Evolutionary conservation across 177 flowering plant genomes (phyloP).

Genomic region (Vitis hybrid): DNA sequence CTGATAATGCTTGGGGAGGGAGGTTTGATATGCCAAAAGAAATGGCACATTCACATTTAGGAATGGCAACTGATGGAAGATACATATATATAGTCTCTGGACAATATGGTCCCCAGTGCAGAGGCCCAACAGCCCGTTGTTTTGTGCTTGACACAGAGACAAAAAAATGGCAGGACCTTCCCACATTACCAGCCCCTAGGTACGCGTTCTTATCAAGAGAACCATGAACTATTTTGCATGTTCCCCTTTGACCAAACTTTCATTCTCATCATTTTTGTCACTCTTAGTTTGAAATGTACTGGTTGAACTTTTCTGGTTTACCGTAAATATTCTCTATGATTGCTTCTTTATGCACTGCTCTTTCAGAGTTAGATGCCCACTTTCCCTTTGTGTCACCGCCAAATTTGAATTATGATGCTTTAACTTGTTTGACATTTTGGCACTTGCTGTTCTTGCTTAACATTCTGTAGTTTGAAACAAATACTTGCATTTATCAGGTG

Average conservation of each 20-base stretch:
- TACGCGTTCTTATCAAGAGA: conserved; percentile 22
- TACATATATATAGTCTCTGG: conserved; percentile 83
- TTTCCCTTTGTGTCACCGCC: no score
- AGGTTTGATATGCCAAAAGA: conserved; percentile 88
- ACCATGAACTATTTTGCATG: background rate
- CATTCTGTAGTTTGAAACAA: no score
- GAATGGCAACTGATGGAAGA: conserved; percentile 94
- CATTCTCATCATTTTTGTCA: no score
- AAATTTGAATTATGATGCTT: no score
- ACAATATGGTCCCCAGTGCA: conserved; percentile 95
- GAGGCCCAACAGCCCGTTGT: conserved; percentile 66
- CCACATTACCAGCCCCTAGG: conserved; percentile 87
- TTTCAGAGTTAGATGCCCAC: no score
- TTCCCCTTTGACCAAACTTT: background rate
- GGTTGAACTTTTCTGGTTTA: no score
- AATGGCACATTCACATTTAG: conserved; percentile 97
- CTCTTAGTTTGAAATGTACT: background rate
- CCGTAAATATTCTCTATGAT: no score
- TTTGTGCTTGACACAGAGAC: conserved; percentile 78
- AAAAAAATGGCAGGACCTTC: conserved; percentile 63
- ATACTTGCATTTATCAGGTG: no score
- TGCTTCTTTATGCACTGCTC: no score
- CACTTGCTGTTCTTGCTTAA: no score
- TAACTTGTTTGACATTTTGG: no score
- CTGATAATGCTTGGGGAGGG: conserved; percentile 74